Conservation (phyloP, 192 early-diverging fungal species). For the Haplosporangium gracile region DNA sequence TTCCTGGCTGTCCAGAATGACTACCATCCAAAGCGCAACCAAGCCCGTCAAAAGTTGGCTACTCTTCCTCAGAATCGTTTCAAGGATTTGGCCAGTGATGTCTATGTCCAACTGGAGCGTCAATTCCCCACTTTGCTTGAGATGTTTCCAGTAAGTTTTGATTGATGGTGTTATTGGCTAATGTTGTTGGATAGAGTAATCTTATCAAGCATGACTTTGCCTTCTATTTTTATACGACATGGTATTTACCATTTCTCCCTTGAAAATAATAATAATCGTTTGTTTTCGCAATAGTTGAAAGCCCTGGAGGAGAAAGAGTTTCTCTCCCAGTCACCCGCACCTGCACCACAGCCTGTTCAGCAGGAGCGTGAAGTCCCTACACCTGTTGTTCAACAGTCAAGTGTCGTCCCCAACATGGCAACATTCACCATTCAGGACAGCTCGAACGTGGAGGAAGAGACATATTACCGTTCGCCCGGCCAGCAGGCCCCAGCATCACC, state of each 20-base stretch:
- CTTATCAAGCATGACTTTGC: neutral
- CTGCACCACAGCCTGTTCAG: neutral
- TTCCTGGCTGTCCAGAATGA: slow-evolving; percentile 87
- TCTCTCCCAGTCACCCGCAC: slow-evolving; percentile 22
- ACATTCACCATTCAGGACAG: slow-evolving; percentile 55
- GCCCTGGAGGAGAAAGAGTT: slow-evolving; percentile 48
- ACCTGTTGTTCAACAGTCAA: slow-evolving; percentile 49
- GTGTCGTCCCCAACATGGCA: slow-evolving; percentile 46
- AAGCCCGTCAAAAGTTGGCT: slow-evolving; percentile 96
- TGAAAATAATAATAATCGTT: neutral
- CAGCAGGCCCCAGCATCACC: slow-evolving; percentile 37
- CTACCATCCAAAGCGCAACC: slow-evolving; percentile 96
- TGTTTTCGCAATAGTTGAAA: slow-evolving; percentile 21
- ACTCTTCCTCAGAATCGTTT: slow-evolving; percentile 89
- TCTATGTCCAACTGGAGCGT: slow-evolving; percentile 80
- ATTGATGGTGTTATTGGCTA: neutral
- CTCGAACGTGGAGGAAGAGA: slow-evolving; percentile 42
- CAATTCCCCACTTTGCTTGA: slow-evolving; percentile 69
- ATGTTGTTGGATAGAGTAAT: neutral
- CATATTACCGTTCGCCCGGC: slow-evolving; percentile 34
- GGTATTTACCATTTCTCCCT: neutral
- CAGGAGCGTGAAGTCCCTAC: slow-evolving; percentile 44
- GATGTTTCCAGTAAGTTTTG: slow-evolving; percentile 48
- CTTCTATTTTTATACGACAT: neutral
- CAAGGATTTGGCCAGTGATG: slow-evolving; percentile 93